Conservation (phyloP, 2,329 filamentous ascomycete species). For the Aspergillus sp. region DNA sequence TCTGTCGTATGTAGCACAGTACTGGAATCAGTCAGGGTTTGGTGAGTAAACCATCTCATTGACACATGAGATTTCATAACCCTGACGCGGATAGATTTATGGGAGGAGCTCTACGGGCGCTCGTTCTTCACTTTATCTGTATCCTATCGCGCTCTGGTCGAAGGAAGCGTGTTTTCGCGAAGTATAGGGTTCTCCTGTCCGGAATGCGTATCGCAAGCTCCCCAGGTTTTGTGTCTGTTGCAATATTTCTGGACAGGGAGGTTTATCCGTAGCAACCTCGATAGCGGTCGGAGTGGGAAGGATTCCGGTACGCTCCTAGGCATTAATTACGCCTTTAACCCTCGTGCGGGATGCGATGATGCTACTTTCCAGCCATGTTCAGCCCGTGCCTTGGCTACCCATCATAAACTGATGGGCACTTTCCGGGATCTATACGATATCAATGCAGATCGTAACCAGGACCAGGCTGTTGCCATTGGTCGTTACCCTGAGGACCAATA, state of each 20-base stretch:
- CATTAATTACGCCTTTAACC: conserved; percentile 45
- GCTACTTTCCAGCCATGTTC: conserved; percentile 77
- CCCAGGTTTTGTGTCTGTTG: conserved; percentile 70
- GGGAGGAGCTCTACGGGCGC: conserved; percentile 76
- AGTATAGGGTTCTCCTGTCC: conserved; percentile 61
- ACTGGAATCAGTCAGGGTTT: conserved; percentile 59
- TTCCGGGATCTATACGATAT: conserved; percentile 70
- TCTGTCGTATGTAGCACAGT: conserved; percentile 62
- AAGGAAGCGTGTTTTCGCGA: conserved; percentile 65
- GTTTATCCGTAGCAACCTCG: conserved; percentile 67
- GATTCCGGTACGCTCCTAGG: conserved; percentile 68
- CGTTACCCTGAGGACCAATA: conserved; percentile 73
- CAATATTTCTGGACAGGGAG: conserved; percentile 69
- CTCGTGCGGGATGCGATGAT: conserved; percentile 34
- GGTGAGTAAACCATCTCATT: conserved; percentile 33
- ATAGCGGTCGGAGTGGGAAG: conserved; percentile 64
- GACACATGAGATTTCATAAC: not conserved
- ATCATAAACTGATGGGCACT: conserved; percentile 72
- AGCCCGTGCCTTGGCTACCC: conserved; percentile 66
- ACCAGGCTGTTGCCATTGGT: conserved; percentile 49
- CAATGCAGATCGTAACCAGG: conserved; percentile 32
- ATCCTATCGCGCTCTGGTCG: conserved; percentile 63
- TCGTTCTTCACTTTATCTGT: conserved; percentile 77
- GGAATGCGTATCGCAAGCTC: conserved; percentile 64
- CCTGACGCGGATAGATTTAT: conserved; percentile 55